These are phyloP conservation scores for Hygrocybe coccinea DNA, from an alignment of 768 basidiomycete species.

Conservation along the genomic window DNA sequence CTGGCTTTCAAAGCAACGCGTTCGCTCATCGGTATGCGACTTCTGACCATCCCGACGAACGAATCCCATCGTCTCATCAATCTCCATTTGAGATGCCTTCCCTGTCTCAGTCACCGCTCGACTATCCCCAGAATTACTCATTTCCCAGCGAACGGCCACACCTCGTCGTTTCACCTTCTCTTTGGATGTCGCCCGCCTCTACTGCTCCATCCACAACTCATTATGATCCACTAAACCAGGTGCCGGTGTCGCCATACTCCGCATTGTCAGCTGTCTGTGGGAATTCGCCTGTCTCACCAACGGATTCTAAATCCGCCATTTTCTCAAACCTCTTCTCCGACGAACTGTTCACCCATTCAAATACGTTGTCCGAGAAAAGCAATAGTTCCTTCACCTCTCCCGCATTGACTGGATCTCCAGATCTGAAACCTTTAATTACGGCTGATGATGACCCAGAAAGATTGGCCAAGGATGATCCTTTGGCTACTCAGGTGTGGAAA, in stretches of 20 bases:
- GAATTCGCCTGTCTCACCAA: slow-evolving; percentile 44
- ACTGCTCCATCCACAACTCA: slow-evolving; percentile 40
- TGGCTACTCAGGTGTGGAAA: slow-evolving; percentile 96
- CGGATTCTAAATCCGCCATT: slow-evolving; percentile 57
- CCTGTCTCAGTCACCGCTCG: neutral
- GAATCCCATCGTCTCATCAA: neutral
- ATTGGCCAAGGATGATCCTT: slow-evolving; percentile 78
- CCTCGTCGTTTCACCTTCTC: slow-evolving; percentile 61
- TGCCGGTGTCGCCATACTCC: slow-evolving; percentile 34
- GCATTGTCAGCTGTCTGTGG: slow-evolving; percentile 35
- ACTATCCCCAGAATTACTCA: slow-evolving; percentile 8
- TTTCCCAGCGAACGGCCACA: slow-evolving; percentile 47
- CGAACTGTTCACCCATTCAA: slow-evolving; percentile 49
- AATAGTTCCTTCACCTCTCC: slow-evolving; percentile 63
- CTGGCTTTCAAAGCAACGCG: neutral
- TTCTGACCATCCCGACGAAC: neutral
- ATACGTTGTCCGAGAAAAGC: slow-evolving; percentile 36
- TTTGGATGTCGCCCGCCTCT: slow-evolving; percentile 79
- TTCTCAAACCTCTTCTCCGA: slow-evolving; percentile 68
- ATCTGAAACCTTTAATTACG: slow-evolving; percentile 44
- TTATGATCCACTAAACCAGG: slow-evolving; percentile 35
- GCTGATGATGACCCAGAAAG: slow-evolving; percentile 55
- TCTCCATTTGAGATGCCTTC: neutral
- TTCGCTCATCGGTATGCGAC: too few species aligned
- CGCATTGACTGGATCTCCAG: slow-evolving; percentile 62